phyloP scores from a whole-genome alignment of 2,329 filamentous ascomycete species.

The Pseudogymnoascus sp. region DNA sequence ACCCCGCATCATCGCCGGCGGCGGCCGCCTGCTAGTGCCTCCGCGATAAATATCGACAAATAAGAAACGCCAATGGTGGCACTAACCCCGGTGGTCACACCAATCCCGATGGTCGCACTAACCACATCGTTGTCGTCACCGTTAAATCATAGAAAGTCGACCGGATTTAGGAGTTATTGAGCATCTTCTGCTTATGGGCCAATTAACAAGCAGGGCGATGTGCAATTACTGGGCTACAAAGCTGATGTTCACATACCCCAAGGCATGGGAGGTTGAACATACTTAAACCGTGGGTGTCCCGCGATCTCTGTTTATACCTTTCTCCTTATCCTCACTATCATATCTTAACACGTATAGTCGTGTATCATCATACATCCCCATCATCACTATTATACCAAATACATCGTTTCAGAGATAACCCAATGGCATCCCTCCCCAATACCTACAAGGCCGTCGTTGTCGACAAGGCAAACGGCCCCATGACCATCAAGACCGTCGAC shows the following conservation, averaged over 20 bases:
- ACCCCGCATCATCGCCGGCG: no score
- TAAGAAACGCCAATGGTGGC: neutral
- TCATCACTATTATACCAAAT: neutral
- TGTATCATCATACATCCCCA: neutral
- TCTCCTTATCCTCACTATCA: neutral
- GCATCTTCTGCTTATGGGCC: neutral
- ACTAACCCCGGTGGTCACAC: no score
- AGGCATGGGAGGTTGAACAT: neutral
- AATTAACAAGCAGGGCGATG: neutral
- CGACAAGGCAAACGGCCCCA: conserved; percentile 40
- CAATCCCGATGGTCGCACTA: no score
- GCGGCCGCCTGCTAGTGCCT: neutral
- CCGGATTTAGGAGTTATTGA: neutral
- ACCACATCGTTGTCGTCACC: neutral
- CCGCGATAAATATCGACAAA: neutral
- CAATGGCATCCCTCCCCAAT: conserved; percentile 40
- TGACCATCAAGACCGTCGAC: conserved; percentile 50
- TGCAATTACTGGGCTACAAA: neutral
- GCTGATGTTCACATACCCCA: neutral
- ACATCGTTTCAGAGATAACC: no score
- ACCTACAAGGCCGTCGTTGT: conserved; percentile 60
- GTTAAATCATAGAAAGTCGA: neutral
- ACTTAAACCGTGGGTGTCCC: neutral
- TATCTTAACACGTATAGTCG: neutral
- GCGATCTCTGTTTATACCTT: neutral